Evolutionary conservation across 768 basidiomycete species (phyloP), one percentile per base, ranked within the genome.

Genomic region (Dendrothele bispora): DNA sequence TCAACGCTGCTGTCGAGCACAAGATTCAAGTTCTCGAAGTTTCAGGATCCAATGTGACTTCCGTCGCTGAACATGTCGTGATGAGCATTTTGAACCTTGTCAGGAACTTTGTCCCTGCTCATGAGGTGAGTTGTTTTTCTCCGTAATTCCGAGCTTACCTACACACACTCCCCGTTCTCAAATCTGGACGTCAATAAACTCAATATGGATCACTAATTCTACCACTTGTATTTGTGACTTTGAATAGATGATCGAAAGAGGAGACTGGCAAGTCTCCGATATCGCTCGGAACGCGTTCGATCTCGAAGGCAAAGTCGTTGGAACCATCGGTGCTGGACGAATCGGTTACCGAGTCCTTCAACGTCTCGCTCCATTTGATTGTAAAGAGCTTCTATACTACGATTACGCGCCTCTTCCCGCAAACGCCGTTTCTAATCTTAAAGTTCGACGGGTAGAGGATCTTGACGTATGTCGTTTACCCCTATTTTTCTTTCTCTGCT

Each of bases 1-100:
- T 95, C 51, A 86, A 94, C 65, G 87, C 91, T 18, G 87, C 90
- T 21, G 91, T 90, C 55, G 82, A 91, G 61, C 72, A 79, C 55
- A 75, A 75, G 50, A 83, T 93, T 57, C 85, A 91, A 61, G 92
- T 91, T 20, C 72, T 88, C 49, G 91, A 91, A 65, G 88, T 94
- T 30, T 86, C 91, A 21, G 91, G 92, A 29, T 91, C 88, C 20
- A 94, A 92, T 60, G 91, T 94, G 43, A 84, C 86, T 42, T 92
- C 89, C 10, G 93, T 95, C 36, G 92, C 91, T 39, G 92, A 95
- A 67, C 89, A 91, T 64, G 90, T 91, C 51, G 67, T 91, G 48
- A 92, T 93, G 91, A 84, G 83, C 64, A 95, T 95, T 55, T 82
- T 95, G 39, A 71, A 89, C 32, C 84, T 95, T 48, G 91, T 95